phyloP scores from a whole-genome alignment of 345 rosid species.

The Kandelia obovata region DNA sequence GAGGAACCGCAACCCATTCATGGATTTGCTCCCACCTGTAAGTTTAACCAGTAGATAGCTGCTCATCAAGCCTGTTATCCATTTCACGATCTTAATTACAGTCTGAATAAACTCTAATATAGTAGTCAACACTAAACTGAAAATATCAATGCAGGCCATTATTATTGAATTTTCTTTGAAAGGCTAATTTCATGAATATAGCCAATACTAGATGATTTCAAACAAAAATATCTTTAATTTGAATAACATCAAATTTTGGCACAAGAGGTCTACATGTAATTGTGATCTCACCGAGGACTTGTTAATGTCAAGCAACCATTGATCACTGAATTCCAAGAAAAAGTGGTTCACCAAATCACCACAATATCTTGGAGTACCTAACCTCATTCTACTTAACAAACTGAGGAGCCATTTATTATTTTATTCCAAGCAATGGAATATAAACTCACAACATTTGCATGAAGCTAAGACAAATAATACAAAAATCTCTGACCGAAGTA shows the following conservation, averaged over 20 bases:
- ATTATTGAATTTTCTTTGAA: too few relatives aligned
- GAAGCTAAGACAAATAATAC: too few relatives aligned
- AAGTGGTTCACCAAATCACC: not conserved
- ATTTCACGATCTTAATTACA: slow-evolving; percentile 71
- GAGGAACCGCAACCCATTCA: slow-evolving; percentile 36
- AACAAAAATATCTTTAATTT: too few relatives aligned
- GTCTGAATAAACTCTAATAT: slow-evolving; percentile 25
- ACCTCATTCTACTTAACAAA: not conserved
- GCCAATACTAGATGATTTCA: too few relatives aligned
- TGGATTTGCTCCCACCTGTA: slow-evolving; percentile 74
- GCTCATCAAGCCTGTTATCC: slow-evolving; percentile 89
- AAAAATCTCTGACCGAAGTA: too few relatives aligned
- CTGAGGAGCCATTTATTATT: not conserved
- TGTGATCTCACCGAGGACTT: not conserved
- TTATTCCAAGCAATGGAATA: not conserved
- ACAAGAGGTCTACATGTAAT: not conserved
- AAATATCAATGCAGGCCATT: not conserved
- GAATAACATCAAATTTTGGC: too few relatives aligned
- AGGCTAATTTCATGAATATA: too few relatives aligned
- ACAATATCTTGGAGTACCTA: too few relatives aligned
- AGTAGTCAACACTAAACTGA: slow-evolving; percentile 9
- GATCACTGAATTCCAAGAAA: not conserved
- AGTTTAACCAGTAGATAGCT: slow-evolving; percentile 99
- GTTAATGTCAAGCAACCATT: slow-evolving; percentile 1
- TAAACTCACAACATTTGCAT: not conserved